These are phyloP conservation scores for Hibiscus mutabilis DNA, from an alignment of 345 rosid genomes.

Conservation along the genomic window DNA sequence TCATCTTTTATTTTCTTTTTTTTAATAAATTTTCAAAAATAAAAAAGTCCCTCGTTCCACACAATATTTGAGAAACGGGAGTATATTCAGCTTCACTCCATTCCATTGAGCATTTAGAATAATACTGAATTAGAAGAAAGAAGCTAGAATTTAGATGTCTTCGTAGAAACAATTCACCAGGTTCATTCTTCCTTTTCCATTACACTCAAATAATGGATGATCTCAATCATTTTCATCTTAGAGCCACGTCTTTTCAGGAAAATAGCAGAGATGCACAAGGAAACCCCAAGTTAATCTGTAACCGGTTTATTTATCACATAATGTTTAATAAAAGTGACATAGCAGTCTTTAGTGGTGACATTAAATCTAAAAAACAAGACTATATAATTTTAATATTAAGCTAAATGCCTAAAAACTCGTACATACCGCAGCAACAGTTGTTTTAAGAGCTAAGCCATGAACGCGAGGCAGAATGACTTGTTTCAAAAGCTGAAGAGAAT, in stretches of 20 bases:
- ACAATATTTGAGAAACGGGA: not conserved
- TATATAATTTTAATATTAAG: not conserved
- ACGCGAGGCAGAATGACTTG: slow-evolving; percentile 91
- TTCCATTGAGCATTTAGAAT: not conserved
- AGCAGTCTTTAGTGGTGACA: not conserved
- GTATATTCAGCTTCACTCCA: not conserved
- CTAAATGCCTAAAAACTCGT: not conserved
- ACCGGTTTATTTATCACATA: not conserved
- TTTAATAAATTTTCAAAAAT: not conserved
- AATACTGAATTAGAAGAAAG: not conserved
- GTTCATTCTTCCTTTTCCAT: not conserved
- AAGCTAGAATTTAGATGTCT: not conserved
- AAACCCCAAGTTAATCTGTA: not conserved
- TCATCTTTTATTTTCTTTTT: not conserved
- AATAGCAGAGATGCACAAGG: not conserved
- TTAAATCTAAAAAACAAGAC: not conserved
- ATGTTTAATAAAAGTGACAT: not conserved
- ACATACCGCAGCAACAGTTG: slow-evolving; percentile 98
- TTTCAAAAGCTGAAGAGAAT: slow-evolving; percentile 65
- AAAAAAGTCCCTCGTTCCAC: not conserved
- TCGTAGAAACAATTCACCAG: not conserved
- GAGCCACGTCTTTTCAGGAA: not conserved
- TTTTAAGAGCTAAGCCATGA: slow-evolving; percentile 92
- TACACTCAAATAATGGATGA: not conserved
- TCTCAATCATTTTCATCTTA: not conserved